Evolutionary conservation across 345 rosid species (phyloP), one percentile per base, ranked within the genome.

Genomic region (Eucalyptus lansdowneana): DNA sequence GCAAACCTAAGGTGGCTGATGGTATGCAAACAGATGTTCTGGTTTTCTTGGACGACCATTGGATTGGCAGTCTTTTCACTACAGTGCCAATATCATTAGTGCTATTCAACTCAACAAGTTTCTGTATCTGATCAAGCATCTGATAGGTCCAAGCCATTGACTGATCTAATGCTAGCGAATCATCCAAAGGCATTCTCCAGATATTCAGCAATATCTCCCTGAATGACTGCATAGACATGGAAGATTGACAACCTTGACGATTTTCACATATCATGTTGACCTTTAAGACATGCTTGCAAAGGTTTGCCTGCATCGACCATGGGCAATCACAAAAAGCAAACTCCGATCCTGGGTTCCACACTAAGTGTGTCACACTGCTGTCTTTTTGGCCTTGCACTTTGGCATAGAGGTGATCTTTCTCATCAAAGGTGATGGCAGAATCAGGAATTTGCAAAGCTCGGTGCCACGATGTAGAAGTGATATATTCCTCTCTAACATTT

Each of bases 271-370:
- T 91, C 94, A 94, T 92, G 87, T 97, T 97, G 67, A 96, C 99
- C 94, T 97, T 97, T 60, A 96, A 91, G 91, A 97, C 95, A 91
- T 98, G 99, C 91, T 98, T 98, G 96, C 99, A 98, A 81, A 98
- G 90, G 91, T 97, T 97, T 85, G 98, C 99, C 90, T 94, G 99
- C 93, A 95, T 89, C 45, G 99, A 97, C 99, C 99, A 97, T 25
- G 96, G 87, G 80, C 97, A 97, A 89, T 97, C 98, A 69, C 99
- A 97, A 89, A 96, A 95, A 13, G 97, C 97, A 92, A 97, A 98
- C 86, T 97, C 98, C 2, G 99, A 96, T 76, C 99, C 96, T n/a
- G 98, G 97, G 89, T 98, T 98, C 99, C 96, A 96, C n/a, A 98
- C 98, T 50, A 92, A 87, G 89, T 91, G 96, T 22, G 91, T 89